phyloP scores from a whole-genome alignment of 2,329 filamentous ascomycete genomes.

The Clonostachys sp. region DNA sequence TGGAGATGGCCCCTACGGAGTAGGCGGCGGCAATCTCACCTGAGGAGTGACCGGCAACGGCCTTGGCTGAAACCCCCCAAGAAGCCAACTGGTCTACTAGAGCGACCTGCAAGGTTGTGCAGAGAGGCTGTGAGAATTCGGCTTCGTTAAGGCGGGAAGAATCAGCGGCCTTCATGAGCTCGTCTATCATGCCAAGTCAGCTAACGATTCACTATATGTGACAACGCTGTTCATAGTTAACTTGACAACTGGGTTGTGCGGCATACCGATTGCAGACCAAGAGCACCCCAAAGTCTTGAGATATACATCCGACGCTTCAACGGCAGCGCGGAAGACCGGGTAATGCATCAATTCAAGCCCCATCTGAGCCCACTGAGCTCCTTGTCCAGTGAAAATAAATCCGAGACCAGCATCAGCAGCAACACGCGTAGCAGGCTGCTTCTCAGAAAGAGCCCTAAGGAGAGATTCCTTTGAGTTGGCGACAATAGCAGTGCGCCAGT shows the following conservation, averaged over 20 bases:
- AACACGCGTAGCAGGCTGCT: conserved; percentile 1
- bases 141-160: conserved; percentile 10
- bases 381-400: conserved; percentile 24
- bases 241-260: background rate
- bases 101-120: conserved; percentile 35
- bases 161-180: conserved; percentile 7
- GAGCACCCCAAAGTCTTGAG: conserved; percentile 16
- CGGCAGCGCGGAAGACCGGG: conserved; percentile 6
- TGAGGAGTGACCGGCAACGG: conserved; percentile 33
- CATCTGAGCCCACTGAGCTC: conserved; percentile 23
- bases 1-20: conserved; percentile 29
- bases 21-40: conserved; percentile 42
- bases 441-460: background rate
- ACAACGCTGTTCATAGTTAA: conserved; percentile 6
- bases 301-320: conserved; percentile 13
- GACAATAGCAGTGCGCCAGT: conserved; percentile 2
- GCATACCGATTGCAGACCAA: conserved; percentile 12
- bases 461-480: conserved; percentile 1
- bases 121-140: conserved; percentile 28
- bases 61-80: conserved; percentile 20
- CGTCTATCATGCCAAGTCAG: conserved; percentile 3
- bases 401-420: conserved; percentile 2
- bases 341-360: conserved; percentile 18
- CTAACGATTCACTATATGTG: background rate
- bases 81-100: conserved; percentile 29